Conservation (phyloP, 331 rosid genomes). For the Prunus yedoensis region DNA sequence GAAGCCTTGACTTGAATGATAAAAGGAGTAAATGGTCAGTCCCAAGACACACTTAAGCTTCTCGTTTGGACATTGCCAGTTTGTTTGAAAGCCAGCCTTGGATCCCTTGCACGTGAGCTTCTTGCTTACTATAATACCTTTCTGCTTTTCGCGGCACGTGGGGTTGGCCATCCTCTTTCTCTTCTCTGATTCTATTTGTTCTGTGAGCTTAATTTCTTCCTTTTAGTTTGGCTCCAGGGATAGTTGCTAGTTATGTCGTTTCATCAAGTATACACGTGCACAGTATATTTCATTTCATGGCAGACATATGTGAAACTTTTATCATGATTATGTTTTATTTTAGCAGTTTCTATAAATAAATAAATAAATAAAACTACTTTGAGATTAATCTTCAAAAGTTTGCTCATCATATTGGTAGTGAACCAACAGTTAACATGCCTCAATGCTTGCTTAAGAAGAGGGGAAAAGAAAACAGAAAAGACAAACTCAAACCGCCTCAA, state of each 20-base stretch:
- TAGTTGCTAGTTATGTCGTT: conserved; percentile 16
- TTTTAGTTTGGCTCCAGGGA: conserved; percentile 7
- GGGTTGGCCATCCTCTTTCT: conserved; percentile 39
- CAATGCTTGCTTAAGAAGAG: conserved; percentile 2
- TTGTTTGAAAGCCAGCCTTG: conserved; percentile 30
- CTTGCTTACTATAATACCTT: conserved; percentile 43
- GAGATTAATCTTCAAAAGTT: background rate
- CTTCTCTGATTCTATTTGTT: conserved; percentile 27
- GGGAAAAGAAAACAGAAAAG: background rate
- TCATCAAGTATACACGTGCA: conserved; percentile 40
- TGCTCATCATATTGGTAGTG: conserved; percentile 1
- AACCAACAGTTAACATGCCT: background rate
- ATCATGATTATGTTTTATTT: background rate
- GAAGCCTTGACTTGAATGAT: conserved; percentile 14
- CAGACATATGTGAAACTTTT: background rate
- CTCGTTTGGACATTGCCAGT: conserved; percentile 13
- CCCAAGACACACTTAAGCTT: conserved; percentile 22
- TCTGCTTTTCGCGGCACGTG: conserved; percentile 83
- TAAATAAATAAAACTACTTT: background rate
- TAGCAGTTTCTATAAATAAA: too few species aligned
- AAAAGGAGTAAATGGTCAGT: conserved; percentile 31
- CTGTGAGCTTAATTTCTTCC: conserved; percentile 6
- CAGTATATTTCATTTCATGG: conserved; percentile 21
- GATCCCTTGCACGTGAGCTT: conserved; percentile 93
- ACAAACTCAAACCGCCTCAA: conserved; percentile 4